These are phyloP conservation scores for Pulveroboletus sp. DNA, from an alignment of 768 basidiomycete species.

Conservation along the genomic window DNA sequence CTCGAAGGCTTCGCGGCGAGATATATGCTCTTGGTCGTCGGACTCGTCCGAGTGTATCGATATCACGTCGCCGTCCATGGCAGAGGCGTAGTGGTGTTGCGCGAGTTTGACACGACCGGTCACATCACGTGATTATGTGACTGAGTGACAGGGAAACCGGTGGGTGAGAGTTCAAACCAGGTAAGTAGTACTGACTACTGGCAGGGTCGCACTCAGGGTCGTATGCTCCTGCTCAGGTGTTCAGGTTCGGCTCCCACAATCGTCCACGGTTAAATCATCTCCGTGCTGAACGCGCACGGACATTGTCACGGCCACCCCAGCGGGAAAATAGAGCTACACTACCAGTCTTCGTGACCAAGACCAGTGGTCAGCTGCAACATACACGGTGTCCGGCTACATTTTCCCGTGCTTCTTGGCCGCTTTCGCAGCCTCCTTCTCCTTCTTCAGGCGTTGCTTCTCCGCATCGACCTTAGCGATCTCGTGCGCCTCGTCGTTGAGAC, in stretches of 20 bases:
- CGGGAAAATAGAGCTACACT: neutral
- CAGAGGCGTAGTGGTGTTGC: conserved; percentile 4
- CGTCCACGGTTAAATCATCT: conserved; percentile 13
- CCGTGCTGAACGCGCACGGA: conserved; percentile 1
- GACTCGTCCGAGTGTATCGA: conserved; percentile 30
- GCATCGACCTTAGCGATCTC: conserved; percentile 71
- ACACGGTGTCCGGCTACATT: conserved; percentile 17
- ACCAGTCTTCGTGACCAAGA: neutral
- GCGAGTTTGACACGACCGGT: conserved; percentile 22
- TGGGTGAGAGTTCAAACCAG: neutral
- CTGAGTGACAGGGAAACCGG: neutral
- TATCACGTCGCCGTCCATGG: conserved; percentile 32
- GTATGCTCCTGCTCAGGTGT: conserved; percentile 1
- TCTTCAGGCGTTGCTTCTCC: conserved; percentile 49
- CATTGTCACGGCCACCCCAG: neutral
- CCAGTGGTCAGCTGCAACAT: neutral
- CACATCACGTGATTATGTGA: conserved; percentile 26
- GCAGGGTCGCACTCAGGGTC: neutral
- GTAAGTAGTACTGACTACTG: neutral
- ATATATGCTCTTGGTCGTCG: conserved; percentile 24
- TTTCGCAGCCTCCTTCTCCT: conserved; percentile 52
- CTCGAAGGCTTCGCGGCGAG: conserved; percentile 53
- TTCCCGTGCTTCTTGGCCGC: conserved; percentile 31
- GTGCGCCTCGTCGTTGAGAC: conserved; percentile 85
- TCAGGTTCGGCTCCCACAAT: conserved; percentile 10